These are phyloP conservation scores for Ogataea haglerorum DNA, from an alignment of 805 yeast genomes.

Conservation along the genomic window DNA sequence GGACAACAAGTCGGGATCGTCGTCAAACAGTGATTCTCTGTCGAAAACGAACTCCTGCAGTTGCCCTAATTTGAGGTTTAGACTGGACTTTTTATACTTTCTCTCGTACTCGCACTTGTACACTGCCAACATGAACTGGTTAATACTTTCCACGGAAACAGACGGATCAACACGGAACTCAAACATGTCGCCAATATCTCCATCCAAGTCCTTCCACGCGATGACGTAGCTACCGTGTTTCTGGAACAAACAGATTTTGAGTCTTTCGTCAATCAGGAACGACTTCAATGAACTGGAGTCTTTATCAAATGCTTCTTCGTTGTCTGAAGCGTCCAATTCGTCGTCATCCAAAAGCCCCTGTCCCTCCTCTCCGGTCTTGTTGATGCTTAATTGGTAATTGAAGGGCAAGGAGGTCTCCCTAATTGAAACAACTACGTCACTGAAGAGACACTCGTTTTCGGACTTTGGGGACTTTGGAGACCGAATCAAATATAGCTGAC, in stretches of 20 bases:
- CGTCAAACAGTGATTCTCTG: conserved; percentile 23
- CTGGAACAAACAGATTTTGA: conserved; percentile 52
- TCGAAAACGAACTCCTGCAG: conserved; percentile 56
- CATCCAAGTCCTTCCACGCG: conserved; percentile 78
- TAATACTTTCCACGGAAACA: conserved; percentile 52
- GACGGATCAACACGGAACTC: conserved; percentile 72
- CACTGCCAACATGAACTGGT: conserved; percentile 59
- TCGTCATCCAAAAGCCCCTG: conserved; percentile 46
- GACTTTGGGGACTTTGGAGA: conserved; percentile 83
- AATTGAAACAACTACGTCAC: conserved; percentile 73
- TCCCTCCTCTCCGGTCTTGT: conserved; percentile 66
- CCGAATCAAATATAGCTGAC: conserved; percentile 71
- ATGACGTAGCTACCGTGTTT: conserved; percentile 52
- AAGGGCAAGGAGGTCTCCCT: conserved; percentile 63
- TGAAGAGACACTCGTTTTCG: conserved; percentile 75
- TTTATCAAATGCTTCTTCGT: conserved; percentile 31
- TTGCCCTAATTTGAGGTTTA: conserved; percentile 42
- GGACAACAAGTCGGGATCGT: conserved; percentile 19
- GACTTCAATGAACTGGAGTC: conserved; percentile 62
- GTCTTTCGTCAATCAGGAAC: conserved; percentile 59
- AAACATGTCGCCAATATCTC: conserved; percentile 82
- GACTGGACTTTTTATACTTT: conserved; percentile 57
- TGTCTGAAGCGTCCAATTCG: conserved; percentile 41
- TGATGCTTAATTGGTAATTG: conserved; percentile 67
- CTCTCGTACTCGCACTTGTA: conserved; percentile 73